A percentile compares a stretch with the other conserved stretches of the same genome.
These are phyloP conservation scores for Ascosphaera pollenicola DNA, from an alignment of 2,329 filamentous ascomycete species.

Conservation along the genomic window DNA sequence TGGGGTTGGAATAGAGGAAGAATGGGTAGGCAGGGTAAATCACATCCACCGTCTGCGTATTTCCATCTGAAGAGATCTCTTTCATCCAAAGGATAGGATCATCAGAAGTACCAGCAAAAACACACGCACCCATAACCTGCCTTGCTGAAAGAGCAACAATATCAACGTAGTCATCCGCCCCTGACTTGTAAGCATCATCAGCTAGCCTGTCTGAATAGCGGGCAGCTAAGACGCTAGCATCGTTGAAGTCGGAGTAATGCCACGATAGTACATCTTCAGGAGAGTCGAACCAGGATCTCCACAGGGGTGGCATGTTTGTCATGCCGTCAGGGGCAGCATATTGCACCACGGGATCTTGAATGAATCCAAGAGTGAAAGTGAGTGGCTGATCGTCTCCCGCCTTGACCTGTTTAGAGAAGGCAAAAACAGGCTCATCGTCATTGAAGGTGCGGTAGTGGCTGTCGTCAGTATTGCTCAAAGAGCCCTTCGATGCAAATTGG, in stretches of 20 bases:
- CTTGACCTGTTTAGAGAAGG: constrained; percentile 45
- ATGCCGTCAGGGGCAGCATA: constrained; percentile 56
- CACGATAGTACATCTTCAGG: constrained; percentile 44
- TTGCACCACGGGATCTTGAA: constrained; percentile 59
- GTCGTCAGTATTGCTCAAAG: constrained; percentile 44
- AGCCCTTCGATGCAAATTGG: constrained; percentile 45
- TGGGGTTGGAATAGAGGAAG: constrained; percentile 66
- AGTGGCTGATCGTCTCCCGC: constrained; percentile 26
- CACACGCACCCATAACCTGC: constrained; percentile 59
- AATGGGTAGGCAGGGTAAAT: constrained; percentile 75
- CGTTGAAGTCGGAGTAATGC: constrained; percentile 53
- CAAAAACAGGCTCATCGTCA: constrained; percentile 63
- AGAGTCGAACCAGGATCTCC: constrained; percentile 50
- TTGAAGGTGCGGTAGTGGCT: constrained; percentile 46
- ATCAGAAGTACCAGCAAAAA: constrained; percentile 48
- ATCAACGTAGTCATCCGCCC: constrained; percentile 52
- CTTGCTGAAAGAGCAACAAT: constrained; percentile 58
- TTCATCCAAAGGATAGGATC: constrained; percentile 59
- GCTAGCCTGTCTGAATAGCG: constrained; percentile 54
- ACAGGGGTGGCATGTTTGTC: constrained; percentile 57
- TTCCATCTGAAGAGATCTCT: constrained; percentile 69
- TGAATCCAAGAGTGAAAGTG: constrained; percentile 53
- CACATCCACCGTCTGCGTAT: constrained; percentile 69
- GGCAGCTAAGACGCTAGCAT: constrained; percentile 39
- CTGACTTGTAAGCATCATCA: constrained; percentile 48